These are phyloP conservation scores for Cercospora citrullina DNA, from an alignment of 2,329 filamentous ascomycete species.

Conservation along the genomic window DNA sequence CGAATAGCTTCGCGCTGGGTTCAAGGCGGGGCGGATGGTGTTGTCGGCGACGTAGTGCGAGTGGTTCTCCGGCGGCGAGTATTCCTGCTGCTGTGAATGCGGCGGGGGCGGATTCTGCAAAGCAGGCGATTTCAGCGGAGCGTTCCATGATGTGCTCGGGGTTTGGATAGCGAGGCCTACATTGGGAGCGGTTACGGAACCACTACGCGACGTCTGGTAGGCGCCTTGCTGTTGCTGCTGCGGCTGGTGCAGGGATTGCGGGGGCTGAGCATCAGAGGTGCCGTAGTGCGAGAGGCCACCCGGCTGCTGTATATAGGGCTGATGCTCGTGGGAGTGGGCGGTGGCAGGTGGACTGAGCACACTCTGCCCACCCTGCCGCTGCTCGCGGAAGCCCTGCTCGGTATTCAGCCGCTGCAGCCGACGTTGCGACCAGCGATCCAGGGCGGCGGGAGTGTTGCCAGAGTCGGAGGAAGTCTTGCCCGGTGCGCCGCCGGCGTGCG, in stretches of 20 bases:
- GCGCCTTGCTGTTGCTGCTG: constrained; percentile 21
- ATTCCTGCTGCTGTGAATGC: constrained; percentile 25
- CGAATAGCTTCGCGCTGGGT: constrained; percentile 35
- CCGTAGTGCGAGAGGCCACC: constrained; percentile 17
- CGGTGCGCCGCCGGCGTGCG: constrained; percentile 27
- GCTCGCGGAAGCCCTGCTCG: constrained; percentile 43
- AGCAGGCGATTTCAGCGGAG: constrained; percentile 14
- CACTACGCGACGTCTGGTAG: constrained; percentile 30
- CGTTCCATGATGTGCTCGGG: constrained; percentile 23
- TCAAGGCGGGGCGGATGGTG: constrained; percentile 26
- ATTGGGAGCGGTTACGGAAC: constrained; percentile 19
- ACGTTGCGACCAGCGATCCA: constrained; percentile 42
- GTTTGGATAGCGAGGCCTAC: constrained; percentile 32
- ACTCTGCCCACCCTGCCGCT: constrained; percentile 37
- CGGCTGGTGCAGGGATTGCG: constrained; percentile 32
- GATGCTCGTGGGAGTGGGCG: constrained; percentile 22
- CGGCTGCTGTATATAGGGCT: constrained; percentile 16
- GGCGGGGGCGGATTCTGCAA: constrained; percentile 19
- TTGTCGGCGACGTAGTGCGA: constrained; percentile 30
- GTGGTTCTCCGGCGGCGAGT: constrained; percentile 27
- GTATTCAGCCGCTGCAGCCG: constrained; percentile 43
- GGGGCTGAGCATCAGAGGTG: constrained; percentile 33
- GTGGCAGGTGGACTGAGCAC: constrained; percentile 29
- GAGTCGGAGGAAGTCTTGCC: constrained; percentile 40
- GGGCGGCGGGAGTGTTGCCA: constrained; percentile 29